Conservation (phyloP, 2,329 filamentous ascomycete genomes). For the Drechmeria coniospora region DNA sequence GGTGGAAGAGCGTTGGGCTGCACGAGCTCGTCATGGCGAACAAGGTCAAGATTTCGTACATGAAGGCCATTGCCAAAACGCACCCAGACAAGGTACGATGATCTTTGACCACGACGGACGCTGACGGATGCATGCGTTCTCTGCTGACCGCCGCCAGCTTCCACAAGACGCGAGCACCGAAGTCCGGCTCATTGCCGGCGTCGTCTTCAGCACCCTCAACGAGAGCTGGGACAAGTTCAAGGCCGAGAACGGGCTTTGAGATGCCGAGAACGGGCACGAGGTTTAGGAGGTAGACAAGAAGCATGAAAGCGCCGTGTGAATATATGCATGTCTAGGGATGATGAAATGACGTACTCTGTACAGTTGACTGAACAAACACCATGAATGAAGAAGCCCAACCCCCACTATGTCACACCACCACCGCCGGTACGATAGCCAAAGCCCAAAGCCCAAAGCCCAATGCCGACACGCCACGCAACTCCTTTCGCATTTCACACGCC, state of each 20-base stretch:
- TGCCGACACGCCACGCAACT: too few species aligned
- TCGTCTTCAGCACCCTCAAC: slow-evolving; percentile 53
- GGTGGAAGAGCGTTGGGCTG: slow-evolving; percentile 95
- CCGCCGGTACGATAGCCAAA: too few species aligned
- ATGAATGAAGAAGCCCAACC: too few species aligned
- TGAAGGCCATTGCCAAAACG: slow-evolving; percentile 98
- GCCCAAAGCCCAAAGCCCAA: too few species aligned
- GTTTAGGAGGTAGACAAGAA: slow-evolving; percentile 2
- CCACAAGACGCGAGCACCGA: slow-evolving; percentile 50
- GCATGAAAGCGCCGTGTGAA: too few species aligned
- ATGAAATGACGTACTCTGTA: too few species aligned
- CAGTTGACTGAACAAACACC: too few species aligned
- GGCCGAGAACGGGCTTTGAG: slow-evolving; percentile 46
- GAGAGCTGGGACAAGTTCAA: slow-evolving; percentile 64
- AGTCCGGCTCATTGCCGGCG: slow-evolving; percentile 47
- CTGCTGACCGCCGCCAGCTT: slow-evolving; percentile 26
- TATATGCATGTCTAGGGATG: too few species aligned
- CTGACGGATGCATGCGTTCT: slow-evolving; percentile 4
- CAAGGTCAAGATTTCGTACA: slow-evolving; percentile 94
- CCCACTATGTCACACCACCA: too few species aligned
- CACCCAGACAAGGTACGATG: slow-evolving; percentile 88
- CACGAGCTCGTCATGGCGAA: slow-evolving; percentile 83
- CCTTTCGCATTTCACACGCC: too few species aligned
- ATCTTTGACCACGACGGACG: background rate
- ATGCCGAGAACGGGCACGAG: slow-evolving; percentile 3